Base-by-base conservation (phyloP, 1,139 yeast genomes). In the Candida sanyaensis region DNA sequence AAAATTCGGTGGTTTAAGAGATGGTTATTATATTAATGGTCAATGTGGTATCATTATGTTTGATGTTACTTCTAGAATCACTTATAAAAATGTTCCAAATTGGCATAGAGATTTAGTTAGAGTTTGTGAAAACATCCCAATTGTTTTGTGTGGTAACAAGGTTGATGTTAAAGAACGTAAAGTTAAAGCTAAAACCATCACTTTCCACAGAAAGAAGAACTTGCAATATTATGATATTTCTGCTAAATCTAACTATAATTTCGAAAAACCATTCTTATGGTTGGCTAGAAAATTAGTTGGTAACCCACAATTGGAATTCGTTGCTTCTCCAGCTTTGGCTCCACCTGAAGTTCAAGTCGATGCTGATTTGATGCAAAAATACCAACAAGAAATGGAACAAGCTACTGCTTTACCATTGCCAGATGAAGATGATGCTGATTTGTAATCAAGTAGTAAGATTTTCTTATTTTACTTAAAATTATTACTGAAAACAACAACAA, bases 41-140 rank as follows among this genome's bases (percentile, higher is more conserved):
- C 97, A 95, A 79, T 95, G 99, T 83, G 99, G 98, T 79, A 93
- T 95, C 78, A 95, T 95, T 75, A 95, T 95, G 99, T 95, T 95
- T 71, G 99, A 95, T 77, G 99, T 95, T 56, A 95, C 99, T 55
- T 91, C 98, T 48, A 91, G 99, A 83, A 93, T 95, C 78, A 95
- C 99, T 62, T 95, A 95, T 81, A 95, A 93, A 83, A 95, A 95
- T 75, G 99, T 95, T 71, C 99, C 99, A 73, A 95, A 93, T 88
- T 95, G 99, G 99, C 97, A 93, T 86, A 83, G 95, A 77, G 99
- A 95, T 76, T 84, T 95, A 71, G 98, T 93, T 59, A 91, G 99
- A 80, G 99, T 95, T 57, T 95, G 99, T 80, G 99, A 95, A 78
- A 93, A 93, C 84, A 93, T 95, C 65, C 99, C 99, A 65, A 95